Conservation (phyloP, 768 basidiomycete species). For the Tubosaeta sp. region DNA sequence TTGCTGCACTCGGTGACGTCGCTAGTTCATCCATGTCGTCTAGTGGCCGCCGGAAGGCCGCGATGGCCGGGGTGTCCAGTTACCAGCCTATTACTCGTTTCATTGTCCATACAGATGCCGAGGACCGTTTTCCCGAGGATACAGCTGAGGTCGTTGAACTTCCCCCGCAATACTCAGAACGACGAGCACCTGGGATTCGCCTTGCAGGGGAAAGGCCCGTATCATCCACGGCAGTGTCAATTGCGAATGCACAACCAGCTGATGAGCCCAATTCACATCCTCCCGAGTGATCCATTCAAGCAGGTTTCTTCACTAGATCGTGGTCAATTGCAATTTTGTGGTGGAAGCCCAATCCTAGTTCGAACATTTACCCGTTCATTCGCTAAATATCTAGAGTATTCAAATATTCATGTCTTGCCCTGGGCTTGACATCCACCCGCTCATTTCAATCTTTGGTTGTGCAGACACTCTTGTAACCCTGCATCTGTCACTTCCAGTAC, state of each 20-base stretch:
- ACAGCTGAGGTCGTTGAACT: constrained; percentile 61
- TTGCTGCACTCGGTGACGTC: constrained; percentile 17
- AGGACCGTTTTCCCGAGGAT: constrained; percentile 46
- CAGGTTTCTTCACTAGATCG: neutral
- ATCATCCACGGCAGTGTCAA: constrained; percentile 9
- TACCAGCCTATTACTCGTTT: constrained; percentile 48
- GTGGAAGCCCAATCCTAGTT: neutral
- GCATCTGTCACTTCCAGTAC: neutral
- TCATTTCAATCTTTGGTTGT: constrained; percentile 3
- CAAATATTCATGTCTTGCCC: constrained; percentile 6
- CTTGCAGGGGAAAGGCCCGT: constrained; percentile 10
- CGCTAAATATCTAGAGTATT: constrained; percentile 5
- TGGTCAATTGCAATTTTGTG: neutral
- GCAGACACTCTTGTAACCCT: neutral
- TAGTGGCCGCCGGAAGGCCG: constrained; percentile 49
- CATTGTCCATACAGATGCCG: constrained; percentile 66
- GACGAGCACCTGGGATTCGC: constrained; percentile 28
- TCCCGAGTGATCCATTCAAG: constrained; percentile 4
- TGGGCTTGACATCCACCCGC: constrained; percentile 2
- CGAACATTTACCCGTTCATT: neutral
- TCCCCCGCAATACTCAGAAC: constrained; percentile 69
- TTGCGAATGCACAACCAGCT: constrained; percentile 5
- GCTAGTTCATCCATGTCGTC: constrained; percentile 30
- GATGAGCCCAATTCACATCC: constrained; percentile 5
- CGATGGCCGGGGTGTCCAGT: constrained; percentile 42